Evolutionary conservation across 208 protist genomes (phyloP).

Genomic region (Wallacemonas rigidus): DNA sequence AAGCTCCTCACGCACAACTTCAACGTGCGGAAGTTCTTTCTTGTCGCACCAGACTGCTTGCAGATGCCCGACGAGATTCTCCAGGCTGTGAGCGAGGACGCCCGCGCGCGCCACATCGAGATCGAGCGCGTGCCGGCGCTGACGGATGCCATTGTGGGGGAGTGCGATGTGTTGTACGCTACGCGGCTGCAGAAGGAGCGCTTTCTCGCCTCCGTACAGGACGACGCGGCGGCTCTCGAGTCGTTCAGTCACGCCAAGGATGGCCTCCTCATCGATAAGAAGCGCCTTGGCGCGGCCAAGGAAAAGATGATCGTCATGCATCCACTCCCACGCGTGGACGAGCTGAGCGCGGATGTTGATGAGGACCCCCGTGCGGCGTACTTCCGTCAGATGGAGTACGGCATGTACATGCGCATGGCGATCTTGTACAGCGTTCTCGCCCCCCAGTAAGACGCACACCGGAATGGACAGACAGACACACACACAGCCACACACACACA

Average conservation of each 20-base stretch:
- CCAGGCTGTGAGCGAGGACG: slow-evolving; percentile 42
- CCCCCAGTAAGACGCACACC: slow-evolving; percentile 16
- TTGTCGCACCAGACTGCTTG: slow-evolving; percentile 89
- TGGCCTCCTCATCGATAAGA: slow-evolving; percentile 71
- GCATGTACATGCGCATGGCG: slow-evolving; percentile 98
- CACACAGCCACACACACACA: slow-evolving; percentile 5
- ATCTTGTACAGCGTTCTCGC: slow-evolving; percentile 92
- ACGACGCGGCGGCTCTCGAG: slow-evolving; percentile 56
- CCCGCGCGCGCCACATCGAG: slow-evolving; percentile 45
- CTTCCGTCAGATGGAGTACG: slow-evolving; percentile 98
- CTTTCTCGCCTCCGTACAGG: slow-evolving; percentile 60
- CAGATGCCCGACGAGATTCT: slow-evolving; percentile 91
- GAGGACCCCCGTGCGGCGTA: slow-evolving; percentile 96
- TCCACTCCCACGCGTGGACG: slow-evolving; percentile 97
- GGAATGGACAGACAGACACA: background rate
- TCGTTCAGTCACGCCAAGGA: slow-evolving; percentile 90
- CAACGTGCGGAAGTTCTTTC: slow-evolving; percentile 77
- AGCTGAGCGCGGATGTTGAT: slow-evolving; percentile 94
- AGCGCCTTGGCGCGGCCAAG: slow-evolving; percentile 75
- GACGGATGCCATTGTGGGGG: slow-evolving; percentile 59
- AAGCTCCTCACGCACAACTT: slow-evolving; percentile 92
- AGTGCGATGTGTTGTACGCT: slow-evolving; percentile 97
- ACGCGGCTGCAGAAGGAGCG: slow-evolving; percentile 98
- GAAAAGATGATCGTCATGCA: slow-evolving; percentile 97
- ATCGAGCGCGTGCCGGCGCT: slow-evolving; percentile 34